Percentiles rank a stretch among this genome's conserved stretches.
Conservation (phyloP, 164 flowering plant species). For the Sextonia rubra region DNA sequence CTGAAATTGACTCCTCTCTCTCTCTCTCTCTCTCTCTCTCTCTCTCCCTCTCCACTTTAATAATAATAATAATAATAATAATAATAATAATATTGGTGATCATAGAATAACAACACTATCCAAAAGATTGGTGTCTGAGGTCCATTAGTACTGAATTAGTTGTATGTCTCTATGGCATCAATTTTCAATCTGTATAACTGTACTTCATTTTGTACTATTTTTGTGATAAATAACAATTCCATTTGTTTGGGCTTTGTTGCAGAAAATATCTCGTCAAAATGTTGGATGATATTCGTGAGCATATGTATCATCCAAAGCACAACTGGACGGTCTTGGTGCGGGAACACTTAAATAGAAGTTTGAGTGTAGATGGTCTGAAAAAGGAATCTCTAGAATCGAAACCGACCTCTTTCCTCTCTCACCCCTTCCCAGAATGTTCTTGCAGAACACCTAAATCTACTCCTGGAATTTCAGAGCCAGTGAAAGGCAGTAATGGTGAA, state of each 20-base stretch:
- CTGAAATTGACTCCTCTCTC: too few species aligned
- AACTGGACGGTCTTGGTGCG: constrained; percentile 69
- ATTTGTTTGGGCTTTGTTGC: constrained; percentile 15
- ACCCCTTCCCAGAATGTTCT: constrained; percentile 95
- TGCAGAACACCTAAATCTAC: constrained; percentile 45
- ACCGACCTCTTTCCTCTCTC: constrained; percentile 66
- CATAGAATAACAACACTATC: too few species aligned
- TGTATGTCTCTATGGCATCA: neutral
- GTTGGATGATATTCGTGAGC: constrained; percentile 53
- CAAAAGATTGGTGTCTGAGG: too few species aligned
- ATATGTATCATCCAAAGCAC: constrained; percentile 62
- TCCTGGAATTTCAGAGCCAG: constrained; percentile 18
- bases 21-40: too few species aligned
- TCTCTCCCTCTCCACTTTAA: too few species aligned
- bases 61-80: too few species aligned
- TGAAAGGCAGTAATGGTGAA: constrained; percentile 31
- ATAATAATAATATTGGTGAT: too few species aligned
- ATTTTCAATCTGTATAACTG: neutral
- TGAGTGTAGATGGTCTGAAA: constrained; percentile 62
- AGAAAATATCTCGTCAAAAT: constrained; percentile 63
- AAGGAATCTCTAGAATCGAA: constrained; percentile 53
- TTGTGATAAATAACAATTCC: neutral
- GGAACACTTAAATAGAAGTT: constrained; percentile 82
- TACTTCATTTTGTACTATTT: neutral
- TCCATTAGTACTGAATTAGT: too few species aligned